phyloP scores from a whole-genome alignment of 805 yeast genomes.

The Starmerella asiatica region DNA sequence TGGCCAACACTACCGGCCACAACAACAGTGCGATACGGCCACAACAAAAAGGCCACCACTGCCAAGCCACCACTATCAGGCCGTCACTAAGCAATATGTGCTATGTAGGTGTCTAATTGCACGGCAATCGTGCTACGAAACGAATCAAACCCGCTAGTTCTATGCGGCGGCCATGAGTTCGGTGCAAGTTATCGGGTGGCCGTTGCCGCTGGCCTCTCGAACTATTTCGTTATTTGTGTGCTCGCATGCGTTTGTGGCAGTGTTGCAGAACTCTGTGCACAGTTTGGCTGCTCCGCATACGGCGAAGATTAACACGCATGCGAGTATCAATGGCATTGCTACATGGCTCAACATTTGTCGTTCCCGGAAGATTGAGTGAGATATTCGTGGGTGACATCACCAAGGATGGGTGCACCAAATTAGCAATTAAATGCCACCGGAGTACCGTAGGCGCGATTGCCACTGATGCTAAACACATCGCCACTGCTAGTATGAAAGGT shows the following conservation, averaged over 20 bases:
- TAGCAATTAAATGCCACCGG: conserved; percentile 66
- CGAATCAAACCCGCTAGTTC: conserved; percentile 76
- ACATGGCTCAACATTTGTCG: conserved; percentile 43
- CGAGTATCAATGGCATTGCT: conserved; percentile 50
- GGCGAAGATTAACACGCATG: conserved; percentile 49
- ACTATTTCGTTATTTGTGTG: conserved; percentile 74
- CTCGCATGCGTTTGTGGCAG: conserved; percentile 61
- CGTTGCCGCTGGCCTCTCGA: conserved; percentile 66
- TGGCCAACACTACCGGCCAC: too few relatives aligned
- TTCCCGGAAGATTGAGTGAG: conserved; percentile 70
- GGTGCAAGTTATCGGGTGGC: conserved; percentile 51
- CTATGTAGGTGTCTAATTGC: too few relatives aligned
- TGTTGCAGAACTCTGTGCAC: conserved; percentile 50
- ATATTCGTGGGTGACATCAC: conserved; percentile 66
- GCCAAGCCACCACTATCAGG: conserved; percentile 75
- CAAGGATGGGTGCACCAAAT: conserved; percentile 40
- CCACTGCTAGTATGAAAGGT: conserved; percentile 72
- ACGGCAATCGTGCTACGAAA: too few relatives aligned
- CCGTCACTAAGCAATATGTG: conserved; percentile 57
- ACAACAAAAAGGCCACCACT: too few relatives aligned
- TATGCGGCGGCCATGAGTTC: conserved; percentile 46
- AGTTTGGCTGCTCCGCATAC: conserved; percentile 75
- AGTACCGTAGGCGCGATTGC: conserved; percentile 49
- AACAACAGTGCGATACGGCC: too few relatives aligned
- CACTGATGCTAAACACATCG: conserved; percentile 52